A percentile compares a stretch with the other conserved stretches of the same genome.
These are phyloP conservation scores for Sugiyamaella pinicola DNA, from an alignment of 1,139 yeast genomes.

Conservation along the genomic window DNA sequence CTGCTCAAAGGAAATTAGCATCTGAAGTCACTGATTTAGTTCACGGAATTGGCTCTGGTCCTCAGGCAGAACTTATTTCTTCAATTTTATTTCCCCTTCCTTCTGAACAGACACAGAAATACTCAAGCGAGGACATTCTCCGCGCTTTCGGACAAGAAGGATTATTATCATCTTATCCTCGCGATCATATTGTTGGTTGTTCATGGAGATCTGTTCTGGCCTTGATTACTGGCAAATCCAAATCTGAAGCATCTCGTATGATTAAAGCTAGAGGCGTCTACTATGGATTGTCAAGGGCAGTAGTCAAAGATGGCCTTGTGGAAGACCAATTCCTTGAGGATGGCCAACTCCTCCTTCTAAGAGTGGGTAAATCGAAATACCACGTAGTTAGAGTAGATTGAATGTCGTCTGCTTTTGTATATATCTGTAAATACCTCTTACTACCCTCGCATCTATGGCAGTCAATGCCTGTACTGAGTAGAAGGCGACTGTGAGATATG, in stretches of 20 bases:
- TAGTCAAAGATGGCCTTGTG: constrained; percentile 53
- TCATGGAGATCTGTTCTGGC: constrained; percentile 45
- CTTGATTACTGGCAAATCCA: constrained; percentile 47
- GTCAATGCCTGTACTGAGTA: no score
- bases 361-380: constrained; percentile 62
- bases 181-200: constrained; percentile 44
- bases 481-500: background rate
- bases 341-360: constrained; percentile 59
- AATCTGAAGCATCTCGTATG: constrained; percentile 62
- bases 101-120: constrained; percentile 24
- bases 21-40: constrained; percentile 82
- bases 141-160: constrained; percentile 63
- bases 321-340: constrained; percentile 58
- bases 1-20: constrained; percentile 78
- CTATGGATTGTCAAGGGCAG: constrained; percentile 63
- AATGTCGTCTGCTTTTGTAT: background rate
- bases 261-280: constrained; percentile 74
- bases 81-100: constrained; percentile 60
- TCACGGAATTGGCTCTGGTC: constrained; percentile 80
- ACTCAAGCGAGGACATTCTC: constrained; percentile 55
- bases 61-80: constrained; percentile 63
- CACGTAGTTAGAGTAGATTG: constrained; percentile 27
- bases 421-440: constrained; percentile 3
- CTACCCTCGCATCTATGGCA: background rate
- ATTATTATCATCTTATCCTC: constrained; percentile 51